Evolutionary conservation across 768 basidiomycete genomes (phyloP), one percentile per base, ranked within the genome.

Genomic region (Candolleomyces aberdarensis): DNA sequence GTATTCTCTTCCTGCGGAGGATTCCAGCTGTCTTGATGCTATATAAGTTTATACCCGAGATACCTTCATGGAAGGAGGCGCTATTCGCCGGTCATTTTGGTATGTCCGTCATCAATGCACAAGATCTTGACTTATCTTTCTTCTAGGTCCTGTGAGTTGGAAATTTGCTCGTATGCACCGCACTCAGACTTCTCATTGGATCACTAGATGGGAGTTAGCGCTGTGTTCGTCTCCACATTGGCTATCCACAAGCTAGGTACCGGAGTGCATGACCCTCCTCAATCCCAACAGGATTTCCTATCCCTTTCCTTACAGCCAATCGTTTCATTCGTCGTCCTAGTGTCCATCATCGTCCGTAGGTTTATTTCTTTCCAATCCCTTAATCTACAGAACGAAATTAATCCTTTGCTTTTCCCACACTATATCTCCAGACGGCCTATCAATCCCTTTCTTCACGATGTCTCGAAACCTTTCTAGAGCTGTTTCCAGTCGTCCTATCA

Each of bases 11-110:
- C 9, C 71, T 98, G 39, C 85, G 97, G 26, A 83, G 96, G 13
- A 86, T 98, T 29, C 96, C 96, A 0, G 75, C 85, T 14, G 78
- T 98, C 49, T 73, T 97, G 57, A 66, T 85, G 3, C 76, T 97
- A 3, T 95, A 96, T 67, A 83, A 75, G 62, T 92, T 86, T 82
- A 84, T 97, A 15, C 96, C 96, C 0, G 96, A 98, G 71, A 91
- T 98, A 65, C 72, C 75, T 40, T 86, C 83, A 20, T 91, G 94
- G 87, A 80, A 83, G 50, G 94, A 98, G 74, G 96, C 96, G 0
- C 64, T 94, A 3, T 97, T 98, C 70, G 85, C 83, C 5, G 96
- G 96, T 3, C 95, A 97, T 77, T 98, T 96, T 70, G 95, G 89
- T 85, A 67, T 15, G 74, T 70, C 36, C 8, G 19, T n/a, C 26